Percentiles rank a stretch among this genome's conserved stretches.
Conservation (phyloP, 2,329 filamentous ascomycete species). For the Aspergillus sp. region DNA sequence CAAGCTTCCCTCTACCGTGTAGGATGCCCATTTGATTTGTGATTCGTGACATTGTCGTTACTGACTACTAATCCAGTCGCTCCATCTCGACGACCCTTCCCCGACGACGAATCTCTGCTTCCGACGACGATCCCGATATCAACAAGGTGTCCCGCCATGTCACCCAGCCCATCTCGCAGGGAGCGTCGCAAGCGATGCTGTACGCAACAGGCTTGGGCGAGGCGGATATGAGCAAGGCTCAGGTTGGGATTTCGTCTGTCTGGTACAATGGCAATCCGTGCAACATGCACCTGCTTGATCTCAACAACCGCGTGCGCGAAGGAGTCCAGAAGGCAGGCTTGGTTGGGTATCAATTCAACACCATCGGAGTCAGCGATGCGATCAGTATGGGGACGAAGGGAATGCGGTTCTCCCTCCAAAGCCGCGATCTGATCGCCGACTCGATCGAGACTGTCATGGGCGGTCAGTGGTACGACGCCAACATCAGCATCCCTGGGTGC, state of each 20-base stretch:
- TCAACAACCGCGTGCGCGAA: conserved; percentile 68
- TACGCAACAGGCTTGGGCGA: conserved; percentile 87
- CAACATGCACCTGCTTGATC: conserved; percentile 95
- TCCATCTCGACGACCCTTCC: conserved; percentile 37
- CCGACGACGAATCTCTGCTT: conserved; percentile 29
- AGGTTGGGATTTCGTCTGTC: conserved; percentile 94
- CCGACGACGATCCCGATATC: conserved; percentile 47
- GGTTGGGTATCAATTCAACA: conserved; percentile 96
- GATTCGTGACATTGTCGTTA: not conserved
- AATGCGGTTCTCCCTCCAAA: conserved; percentile 93
- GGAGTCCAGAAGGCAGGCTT: conserved; percentile 67
- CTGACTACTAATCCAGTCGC: conserved; percentile 16
- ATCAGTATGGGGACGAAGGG: conserved; percentile 98
- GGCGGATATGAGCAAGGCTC: conserved; percentile 86
- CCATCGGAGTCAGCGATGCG: conserved; percentile 90
- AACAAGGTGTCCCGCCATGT: conserved; percentile 79
- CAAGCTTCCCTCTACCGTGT: conserved; percentile 5
- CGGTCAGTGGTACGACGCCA: conserved; percentile 97
- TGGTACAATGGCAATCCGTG: conserved; percentile 98
- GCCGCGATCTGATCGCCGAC: conserved; percentile 92
- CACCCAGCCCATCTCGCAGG: conserved; percentile 96
- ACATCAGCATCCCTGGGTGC: conserved; percentile 92
- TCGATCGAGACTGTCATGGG: conserved; percentile 99
- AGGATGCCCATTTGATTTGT: not conserved
- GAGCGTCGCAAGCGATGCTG: conserved; percentile 96